phyloP scores from a whole-genome alignment of 1,284 basidiomycete species.

The Melampsora americana region DNA sequence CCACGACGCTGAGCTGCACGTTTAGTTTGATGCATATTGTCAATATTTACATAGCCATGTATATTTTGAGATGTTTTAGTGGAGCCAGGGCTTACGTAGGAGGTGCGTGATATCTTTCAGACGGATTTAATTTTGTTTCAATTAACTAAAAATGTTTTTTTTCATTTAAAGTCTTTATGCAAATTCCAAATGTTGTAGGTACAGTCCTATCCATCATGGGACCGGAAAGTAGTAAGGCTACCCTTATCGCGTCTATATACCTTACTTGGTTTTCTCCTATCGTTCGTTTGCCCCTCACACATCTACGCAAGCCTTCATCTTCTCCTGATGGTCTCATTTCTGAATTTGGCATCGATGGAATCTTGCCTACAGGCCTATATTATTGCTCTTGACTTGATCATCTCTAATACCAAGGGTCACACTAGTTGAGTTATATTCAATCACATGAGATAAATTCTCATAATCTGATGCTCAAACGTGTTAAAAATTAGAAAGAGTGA shows the following conservation, averaged over 20 bases:
- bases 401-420: not conserved
- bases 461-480: too few relatives aligned
- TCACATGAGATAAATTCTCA: not conserved
- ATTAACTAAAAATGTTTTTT: not conserved
- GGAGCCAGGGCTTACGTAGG: not conserved
- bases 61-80: not conserved
- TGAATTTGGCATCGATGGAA: too few relatives aligned
- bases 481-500: not conserved
- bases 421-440: not conserved
- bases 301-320: not conserved
- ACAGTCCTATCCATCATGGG: not conserved
- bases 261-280: not conserved
- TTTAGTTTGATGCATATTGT: not conserved
- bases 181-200: not conserved
- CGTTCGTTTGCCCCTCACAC: not conserved
- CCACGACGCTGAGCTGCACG: not conserved
- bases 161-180: not conserved
- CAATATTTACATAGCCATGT: conserved; percentile 1
- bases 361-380: not conserved
- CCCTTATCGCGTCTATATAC: not conserved
- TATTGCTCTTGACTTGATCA: not conserved
- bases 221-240: not conserved
- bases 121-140: not conserved
- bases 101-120: not conserved
- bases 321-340: not conserved